phyloP scores from a whole-genome alignment of 2,329 filamentous ascomycete genomes.

The Shiraia bambusicola region DNA sequence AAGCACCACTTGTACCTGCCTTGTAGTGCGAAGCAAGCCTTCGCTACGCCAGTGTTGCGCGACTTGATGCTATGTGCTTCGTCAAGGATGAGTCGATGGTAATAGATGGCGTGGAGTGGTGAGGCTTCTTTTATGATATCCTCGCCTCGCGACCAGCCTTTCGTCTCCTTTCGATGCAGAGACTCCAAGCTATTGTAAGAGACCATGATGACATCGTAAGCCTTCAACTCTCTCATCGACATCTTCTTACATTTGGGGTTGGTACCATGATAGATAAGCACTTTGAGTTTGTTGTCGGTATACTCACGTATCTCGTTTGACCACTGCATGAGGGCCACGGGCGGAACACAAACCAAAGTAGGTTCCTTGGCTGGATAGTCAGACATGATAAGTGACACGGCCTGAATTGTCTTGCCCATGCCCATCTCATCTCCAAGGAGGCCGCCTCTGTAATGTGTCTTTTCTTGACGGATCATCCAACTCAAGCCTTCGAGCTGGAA shows the following conservation, averaged over 20 bases:
- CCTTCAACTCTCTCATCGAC: slow-evolving; percentile 71
- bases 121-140: slow-evolving; percentile 77
- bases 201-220: slow-evolving; percentile 93
- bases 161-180: slow-evolving; percentile 86
- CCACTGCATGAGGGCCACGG: slow-evolving; percentile 96
- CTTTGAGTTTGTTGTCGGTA: slow-evolving; percentile 86
- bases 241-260: slow-evolving; percentile 80
- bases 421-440: slow-evolving; percentile 98
- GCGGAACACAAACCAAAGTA: slow-evolving; percentile 84
- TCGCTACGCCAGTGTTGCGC: slow-evolving; percentile 86
- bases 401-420: slow-evolving; percentile 97
- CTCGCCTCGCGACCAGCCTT: slow-evolving; percentile 80
- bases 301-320: slow-evolving; percentile 61
- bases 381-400: slow-evolving; percentile 96
- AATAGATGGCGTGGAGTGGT: slow-evolving; percentile 77
- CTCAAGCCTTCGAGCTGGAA: slow-evolving; percentile 92
- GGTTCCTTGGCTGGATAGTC: slow-evolving; percentile 84
- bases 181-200: slow-evolving; percentile 92
- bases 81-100: slow-evolving; percentile 89
- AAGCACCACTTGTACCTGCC: slow-evolving; percentile 93
- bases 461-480: slow-evolving; percentile 93
- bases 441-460: slow-evolving; percentile 81
- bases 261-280: slow-evolving; percentile 85
- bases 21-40: slow-evolving; percentile 88
- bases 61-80: slow-evolving; percentile 95